phyloP scores from a whole-genome alignment of 192 early-diverging fungal species.

The Dissophora globulifera region DNA sequence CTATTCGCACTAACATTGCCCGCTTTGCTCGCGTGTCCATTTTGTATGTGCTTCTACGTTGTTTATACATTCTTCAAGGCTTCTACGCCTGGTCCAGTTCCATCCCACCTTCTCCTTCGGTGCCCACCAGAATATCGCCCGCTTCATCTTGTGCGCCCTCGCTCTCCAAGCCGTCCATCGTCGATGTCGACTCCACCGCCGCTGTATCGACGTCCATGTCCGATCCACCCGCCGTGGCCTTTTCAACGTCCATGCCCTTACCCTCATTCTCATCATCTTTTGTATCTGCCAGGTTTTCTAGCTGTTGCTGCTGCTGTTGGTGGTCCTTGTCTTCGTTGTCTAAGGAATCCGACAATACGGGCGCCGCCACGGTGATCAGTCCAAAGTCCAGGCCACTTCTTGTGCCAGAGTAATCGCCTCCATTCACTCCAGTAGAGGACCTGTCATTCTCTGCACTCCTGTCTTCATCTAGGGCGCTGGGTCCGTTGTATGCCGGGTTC shows the following conservation, averaged over 20 bases:
- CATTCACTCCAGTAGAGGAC: constrained; percentile 4
- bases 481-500: constrained; percentile 38
- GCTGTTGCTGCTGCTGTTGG: no score
- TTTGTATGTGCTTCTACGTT: neutral
- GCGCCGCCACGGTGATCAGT: constrained; percentile 9
- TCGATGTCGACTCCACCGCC: neutral
- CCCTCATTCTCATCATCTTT: neutral
- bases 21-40: neutral
- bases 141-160: neutral
- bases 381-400: constrained; percentile 17
- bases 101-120: neutral
- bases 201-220: neutral
- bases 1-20: neutral
- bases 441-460: neutral
- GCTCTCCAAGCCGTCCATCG: neutral
- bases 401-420: constrained; percentile 18
- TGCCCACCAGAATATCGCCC: neutral
- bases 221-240: neutral
- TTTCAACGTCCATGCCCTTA: neutral
- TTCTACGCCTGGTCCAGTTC: neutral
- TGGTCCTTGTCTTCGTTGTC: constrained; percentile 1
- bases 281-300: no score
- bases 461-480: constrained; percentile 38
- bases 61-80: no score
- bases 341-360: no score